Percentiles rank a stretch among this genome's conserved stretches.
Evolutionary conservation across 2,329 filamentous ascomycete species (phyloP).

Genomic region (Claviceps pusilla): DNA sequence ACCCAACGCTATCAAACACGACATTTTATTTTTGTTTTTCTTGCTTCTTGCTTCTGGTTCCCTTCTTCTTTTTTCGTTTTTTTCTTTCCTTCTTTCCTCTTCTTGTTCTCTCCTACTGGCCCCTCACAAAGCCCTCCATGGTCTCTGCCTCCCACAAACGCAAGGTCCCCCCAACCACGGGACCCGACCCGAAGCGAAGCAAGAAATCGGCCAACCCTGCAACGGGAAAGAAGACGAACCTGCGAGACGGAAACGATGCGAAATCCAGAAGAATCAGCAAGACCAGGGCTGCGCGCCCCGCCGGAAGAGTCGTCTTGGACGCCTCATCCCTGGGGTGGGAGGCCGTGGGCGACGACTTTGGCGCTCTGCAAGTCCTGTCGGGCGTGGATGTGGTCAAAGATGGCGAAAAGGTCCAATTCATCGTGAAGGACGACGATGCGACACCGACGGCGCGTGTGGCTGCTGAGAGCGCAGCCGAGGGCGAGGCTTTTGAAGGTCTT

Average conservation of each 20-base stretch:
- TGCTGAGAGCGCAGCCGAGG: conserved; percentile 18
- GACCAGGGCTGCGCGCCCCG: conserved; percentile 8
- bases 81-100: not conserved
- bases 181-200: conserved; percentile 22
- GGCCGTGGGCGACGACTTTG: conserved; percentile 87
- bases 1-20: too few relatives aligned
- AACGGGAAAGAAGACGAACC: not conserved
- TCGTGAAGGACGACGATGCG: conserved; percentile 20
- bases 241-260: not conserved
- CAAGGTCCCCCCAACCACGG: conserved; percentile 20
- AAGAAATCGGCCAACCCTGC: conserved; percentile 12
- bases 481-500: conserved; percentile 52
- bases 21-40: too few relatives aligned
- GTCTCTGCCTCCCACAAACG: conserved; percentile 21
- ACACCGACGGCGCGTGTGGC: conserved; percentile 7
- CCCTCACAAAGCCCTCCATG: conserved; percentile 12
- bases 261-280: not conserved
- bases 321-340: conserved; percentile 41
- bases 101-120: not conserved
- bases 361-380: conserved; percentile 79
- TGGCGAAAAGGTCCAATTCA: conserved; percentile 42
- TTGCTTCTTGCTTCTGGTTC: not conserved
- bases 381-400: conserved; percentile 71
- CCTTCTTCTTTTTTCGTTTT: not conserved
- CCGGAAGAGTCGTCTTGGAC: conserved; percentile 20